Evolutionary conservation across 2,329 filamentous ascomycete species (phyloP).

Genomic region (Basipetospora chlamydospora): DNA sequence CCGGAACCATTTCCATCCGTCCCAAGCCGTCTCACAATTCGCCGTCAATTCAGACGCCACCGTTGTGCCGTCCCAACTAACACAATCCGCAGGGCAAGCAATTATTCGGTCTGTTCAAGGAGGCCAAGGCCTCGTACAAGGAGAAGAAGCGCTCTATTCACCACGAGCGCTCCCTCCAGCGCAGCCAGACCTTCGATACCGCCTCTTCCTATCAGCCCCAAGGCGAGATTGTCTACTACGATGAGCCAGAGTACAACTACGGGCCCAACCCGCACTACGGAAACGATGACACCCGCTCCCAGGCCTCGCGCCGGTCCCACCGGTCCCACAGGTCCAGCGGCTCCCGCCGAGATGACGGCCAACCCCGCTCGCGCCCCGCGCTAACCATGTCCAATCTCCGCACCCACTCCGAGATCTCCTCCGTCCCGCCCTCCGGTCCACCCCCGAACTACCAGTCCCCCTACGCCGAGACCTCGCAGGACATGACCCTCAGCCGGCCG

Average conservation of each 20-base stretch:
- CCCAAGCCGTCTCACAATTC: not conserved
- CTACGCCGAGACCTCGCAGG: constrained; percentile 25
- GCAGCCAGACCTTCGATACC: constrained; percentile 44
- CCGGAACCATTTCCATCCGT: not conserved
- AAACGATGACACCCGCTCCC: constrained; percentile 21
- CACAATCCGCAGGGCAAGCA: constrained; percentile 60
- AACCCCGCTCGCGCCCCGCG: constrained; percentile 19
- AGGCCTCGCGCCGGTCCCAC: constrained; percentile 25
- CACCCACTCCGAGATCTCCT: constrained; percentile 36
- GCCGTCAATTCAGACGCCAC: not conserved
- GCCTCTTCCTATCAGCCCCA: constrained; percentile 1
- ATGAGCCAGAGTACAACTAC: constrained; percentile 16
- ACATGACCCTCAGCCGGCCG: constrained; percentile 13
- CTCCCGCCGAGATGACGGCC: constrained; percentile 21
- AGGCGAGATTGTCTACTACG: constrained; percentile 12
- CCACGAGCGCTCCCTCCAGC: constrained; percentile 44
- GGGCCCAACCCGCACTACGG: constrained; percentile 11
- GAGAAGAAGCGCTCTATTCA: constrained; percentile 76
- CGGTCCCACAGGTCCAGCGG: constrained; percentile 23
- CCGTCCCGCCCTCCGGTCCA: constrained; percentile 29
- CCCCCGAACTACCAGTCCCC: constrained; percentile 22
- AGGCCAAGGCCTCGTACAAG: constrained; percentile 75
- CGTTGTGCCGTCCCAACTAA: not conserved
- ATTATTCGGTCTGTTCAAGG: constrained; percentile 78
- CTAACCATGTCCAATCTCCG: constrained; percentile 39